Conservation (phyloP, 2,329 filamentous ascomycete genomes). For the Acrodontium crateriforme region DNA sequence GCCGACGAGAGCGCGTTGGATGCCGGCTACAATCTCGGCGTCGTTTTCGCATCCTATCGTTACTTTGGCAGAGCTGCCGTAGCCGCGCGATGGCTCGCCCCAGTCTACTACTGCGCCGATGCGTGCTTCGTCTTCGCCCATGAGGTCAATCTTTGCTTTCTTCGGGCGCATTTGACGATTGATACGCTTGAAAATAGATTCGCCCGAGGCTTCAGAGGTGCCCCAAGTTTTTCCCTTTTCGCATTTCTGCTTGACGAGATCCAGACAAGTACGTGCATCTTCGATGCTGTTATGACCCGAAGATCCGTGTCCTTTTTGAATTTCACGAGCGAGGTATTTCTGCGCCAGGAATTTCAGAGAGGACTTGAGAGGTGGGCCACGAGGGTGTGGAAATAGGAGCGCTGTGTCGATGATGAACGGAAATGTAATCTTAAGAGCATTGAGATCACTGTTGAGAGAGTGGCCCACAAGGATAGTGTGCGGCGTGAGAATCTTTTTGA, state of each 20-base stretch:
- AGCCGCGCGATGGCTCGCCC: conserved; percentile 58
- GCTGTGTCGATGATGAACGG: conserved; percentile 90
- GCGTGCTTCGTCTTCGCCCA: conserved; percentile 33
- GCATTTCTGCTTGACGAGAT: conserved; percentile 89
- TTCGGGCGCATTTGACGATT: conserved; percentile 29
- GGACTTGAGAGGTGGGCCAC: conserved; percentile 78
- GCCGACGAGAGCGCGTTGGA: conserved; percentile 39
- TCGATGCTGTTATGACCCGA: conserved; percentile 84
- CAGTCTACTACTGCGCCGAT: conserved; percentile 74
- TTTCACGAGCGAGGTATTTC: conserved; percentile 73
- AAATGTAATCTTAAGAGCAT: conserved; percentile 72
- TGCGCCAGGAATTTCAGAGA: conserved; percentile 80
- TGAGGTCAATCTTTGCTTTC: conserved; percentile 24
- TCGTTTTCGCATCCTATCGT: conserved; percentile 45
- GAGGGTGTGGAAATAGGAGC: conserved; percentile 77
- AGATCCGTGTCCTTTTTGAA: conserved; percentile 62
- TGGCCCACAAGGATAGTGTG: conserved; percentile 66
- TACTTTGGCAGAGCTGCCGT: conserved; percentile 42
- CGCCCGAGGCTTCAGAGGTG: conserved; percentile 59
- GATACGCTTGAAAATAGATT: conserved; percentile 81
- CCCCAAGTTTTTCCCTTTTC: conserved; percentile 85
- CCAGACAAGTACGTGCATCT: conserved; percentile 79
- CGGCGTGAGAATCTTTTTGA: conserved; percentile 59
- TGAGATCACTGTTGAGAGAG: conserved; percentile 71
- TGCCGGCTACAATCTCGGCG: conserved; percentile 41